Percentiles rank a stretch among this genome's conserved stretches.
These are phyloP conservation scores for Zizania latifolia DNA, from an alignment of 176 grass and related monocot species.

Conservation along the genomic window DNA sequence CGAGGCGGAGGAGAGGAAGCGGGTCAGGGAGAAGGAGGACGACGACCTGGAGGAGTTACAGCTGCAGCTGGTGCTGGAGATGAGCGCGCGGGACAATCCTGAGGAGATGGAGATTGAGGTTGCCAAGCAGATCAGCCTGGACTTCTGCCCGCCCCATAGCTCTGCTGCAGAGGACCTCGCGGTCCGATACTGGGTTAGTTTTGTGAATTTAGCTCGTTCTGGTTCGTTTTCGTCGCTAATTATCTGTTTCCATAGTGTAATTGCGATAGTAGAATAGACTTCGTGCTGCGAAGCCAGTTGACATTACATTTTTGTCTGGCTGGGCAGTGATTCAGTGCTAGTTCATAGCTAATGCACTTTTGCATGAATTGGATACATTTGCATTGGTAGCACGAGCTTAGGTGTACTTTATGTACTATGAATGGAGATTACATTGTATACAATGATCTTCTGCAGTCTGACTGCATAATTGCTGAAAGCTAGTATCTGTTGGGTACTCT, in stretches of 20 bases:
- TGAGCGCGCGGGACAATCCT: constrained; percentile 90
- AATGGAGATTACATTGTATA: neutral
- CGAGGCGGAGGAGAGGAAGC: constrained; percentile 45
- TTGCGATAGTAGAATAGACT: constrained; percentile 5
- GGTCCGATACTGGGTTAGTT: constrained; percentile 79
- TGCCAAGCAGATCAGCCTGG: constrained; percentile 92
- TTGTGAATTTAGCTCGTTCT: neutral
- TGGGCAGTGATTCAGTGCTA: neutral
- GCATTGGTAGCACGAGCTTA: neutral
- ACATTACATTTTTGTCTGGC: neutral
- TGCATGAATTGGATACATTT: neutral
- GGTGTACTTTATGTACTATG: neutral
- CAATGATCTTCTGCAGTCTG: neutral
- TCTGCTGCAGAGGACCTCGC: constrained; percentile 55
- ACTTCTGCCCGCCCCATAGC: constrained; percentile 49
- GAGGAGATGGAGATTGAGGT: constrained; percentile 96
- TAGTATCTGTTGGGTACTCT: neutral
- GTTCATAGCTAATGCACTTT: neutral
- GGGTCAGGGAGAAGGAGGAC: constrained; percentile 47
- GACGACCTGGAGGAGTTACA: constrained; percentile 92
- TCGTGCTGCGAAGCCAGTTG: neutral
- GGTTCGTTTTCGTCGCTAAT: constrained; percentile 22
- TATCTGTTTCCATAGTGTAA: neutral
- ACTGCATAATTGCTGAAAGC: neutral
- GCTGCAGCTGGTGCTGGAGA: constrained; percentile 87